Evolutionary conservation across 2,329 filamentous ascomycete species (phyloP), one percentile per base, ranked within the genome.

Genomic region (Phialophora expanda): DNA sequence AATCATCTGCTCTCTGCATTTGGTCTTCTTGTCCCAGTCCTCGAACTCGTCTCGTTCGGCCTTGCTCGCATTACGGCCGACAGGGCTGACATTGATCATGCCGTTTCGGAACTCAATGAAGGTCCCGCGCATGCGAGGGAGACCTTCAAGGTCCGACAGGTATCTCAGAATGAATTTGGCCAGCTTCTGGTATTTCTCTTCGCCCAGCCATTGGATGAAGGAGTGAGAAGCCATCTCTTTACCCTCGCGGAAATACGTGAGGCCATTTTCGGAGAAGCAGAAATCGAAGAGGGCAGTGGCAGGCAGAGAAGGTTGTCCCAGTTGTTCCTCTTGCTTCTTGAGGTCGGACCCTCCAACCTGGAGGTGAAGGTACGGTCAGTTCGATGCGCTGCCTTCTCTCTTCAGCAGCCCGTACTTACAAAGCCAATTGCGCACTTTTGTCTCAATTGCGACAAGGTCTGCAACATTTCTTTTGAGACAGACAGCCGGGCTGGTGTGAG

Each of bases 181-280:
- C 51, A 89, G 78, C 70, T 82, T 78, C 79, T 89, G 87, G 78
- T 89, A 89, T 82, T 85, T 86, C 51, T 87, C 85, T 84, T 99
- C 93, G 70, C 95, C 95, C 70, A 98, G 85, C 89, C 89, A 96
- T 73, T 87, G 79, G 82, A 98, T 97, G 86, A 98, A 99, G 81
- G 87, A 92, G 80, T 90, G 90, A 74, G 87, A 88, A 1, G 89
- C 84, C 65, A 98, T 87, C 62, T 86, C 84, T 77, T 89, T 80
- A 74, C 94, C 95, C 75, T 93, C 81, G 76, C 93, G 92, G 85
- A 86, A 96, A 51, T 94, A 95, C 1, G 91, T 96, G 72, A 99
- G 87, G 11, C 95, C 95, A 81, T 99, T 99, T 83, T 99, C 95
- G 66, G 93, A 84, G 83, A 99, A 99, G 86, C 90, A 95, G 83